Conservation (phyloP, 2,329 filamentous ascomycete genomes). For the Fusarium hainanense region DNA sequence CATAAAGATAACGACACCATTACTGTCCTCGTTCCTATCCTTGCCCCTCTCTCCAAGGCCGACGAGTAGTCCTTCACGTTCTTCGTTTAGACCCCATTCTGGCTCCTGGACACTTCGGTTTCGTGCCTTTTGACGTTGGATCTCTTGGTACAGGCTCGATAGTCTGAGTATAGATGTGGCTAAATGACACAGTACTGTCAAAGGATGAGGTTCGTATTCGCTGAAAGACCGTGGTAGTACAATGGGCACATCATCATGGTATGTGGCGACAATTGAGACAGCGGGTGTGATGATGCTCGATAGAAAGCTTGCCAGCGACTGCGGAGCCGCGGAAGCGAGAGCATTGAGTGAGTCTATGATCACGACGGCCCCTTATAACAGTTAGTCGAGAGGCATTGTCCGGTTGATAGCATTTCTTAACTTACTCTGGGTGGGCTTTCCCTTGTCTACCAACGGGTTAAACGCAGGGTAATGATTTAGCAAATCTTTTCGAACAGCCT, state of each 20-base stretch:
- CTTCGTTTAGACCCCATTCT: slow-evolving; percentile 80
- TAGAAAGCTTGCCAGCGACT: slow-evolving; percentile 74
- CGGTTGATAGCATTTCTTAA: not conserved
- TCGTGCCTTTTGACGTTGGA: slow-evolving; percentile 78
- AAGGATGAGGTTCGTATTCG: slow-evolving; percentile 74
- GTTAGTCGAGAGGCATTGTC: slow-evolving; percentile 20
- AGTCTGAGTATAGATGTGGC: slow-evolving; percentile 87
- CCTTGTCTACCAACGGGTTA: slow-evolving; percentile 52
- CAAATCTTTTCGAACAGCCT: slow-evolving; percentile 70
- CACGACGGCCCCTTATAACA: slow-evolving; percentile 72
- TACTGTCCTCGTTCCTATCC: slow-evolving; percentile 49
- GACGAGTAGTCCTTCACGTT: slow-evolving; percentile 80
- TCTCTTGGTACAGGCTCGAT: slow-evolving; percentile 77
- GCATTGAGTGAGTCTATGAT: slow-evolving; percentile 84
- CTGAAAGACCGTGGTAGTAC: slow-evolving; percentile 55
- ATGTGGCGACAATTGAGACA: slow-evolving; percentile 80
- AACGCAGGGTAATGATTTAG: slow-evolving; percentile 59
- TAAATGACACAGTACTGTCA: slow-evolving; percentile 81
- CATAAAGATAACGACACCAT: slow-evolving; percentile 79
- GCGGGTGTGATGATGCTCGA: slow-evolving; percentile 73
- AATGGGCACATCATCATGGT: slow-evolving; percentile 83
- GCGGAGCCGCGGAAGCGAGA: slow-evolving; percentile 64
- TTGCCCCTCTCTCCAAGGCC: slow-evolving; percentile 68
- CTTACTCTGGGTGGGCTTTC: slow-evolving; percentile 58
- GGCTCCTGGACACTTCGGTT: slow-evolving; percentile 81